Evolutionary conservation across 768 basidiomycete species (phyloP), one percentile per base, ranked within the genome.

Genomic region (Artomyces pyxidatus): DNA sequence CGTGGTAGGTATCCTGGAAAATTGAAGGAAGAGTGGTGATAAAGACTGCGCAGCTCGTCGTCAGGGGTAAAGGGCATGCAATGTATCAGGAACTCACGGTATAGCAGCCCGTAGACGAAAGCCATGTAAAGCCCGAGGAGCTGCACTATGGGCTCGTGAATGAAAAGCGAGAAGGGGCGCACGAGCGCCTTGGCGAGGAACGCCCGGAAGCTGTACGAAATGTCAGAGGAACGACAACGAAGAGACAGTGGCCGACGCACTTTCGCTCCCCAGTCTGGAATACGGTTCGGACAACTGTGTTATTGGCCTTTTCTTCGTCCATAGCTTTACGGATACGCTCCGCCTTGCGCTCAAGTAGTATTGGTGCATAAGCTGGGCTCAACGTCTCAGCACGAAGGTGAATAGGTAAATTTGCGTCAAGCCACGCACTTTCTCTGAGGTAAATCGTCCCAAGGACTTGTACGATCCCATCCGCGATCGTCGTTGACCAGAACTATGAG

Each of bases 101-200:
- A 54, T 17, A 57, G n/a, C 5, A 42, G 48, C n/a, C 50, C 87
- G 50, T 83, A 90, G 11, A 85, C 59, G 53, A 85, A 79, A 0
- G 83, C 79, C 74, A 85, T 77, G 52, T 86, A 88, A 0, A 80
- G 3, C 0, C 81, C 80, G 8, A 88, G 65, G 2, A 85, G 61
- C 56, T 85, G 84, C 17, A 85, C 68, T 55, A 88, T 85, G 1
- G 80, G 76, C 59, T 89, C 87, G 6, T 59, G 58, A 0, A 48
- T 58, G 48, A 86, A 83, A 11, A 90, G 61, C 4, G 64, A 57
- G 65, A 91, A 85, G 0, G 90, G 89, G 21, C 87, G 75, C 11
- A 71, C 63, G 21, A 90, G 64, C 0, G 84, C 73, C 49, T 67
- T 74, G 1, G 52, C 39, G 49, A 90, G 65, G 30, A 87, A 70